Evolutionary conservation across 2,329 filamentous ascomycete species (phyloP).

Genomic region (Laburnicola sp.): DNA sequence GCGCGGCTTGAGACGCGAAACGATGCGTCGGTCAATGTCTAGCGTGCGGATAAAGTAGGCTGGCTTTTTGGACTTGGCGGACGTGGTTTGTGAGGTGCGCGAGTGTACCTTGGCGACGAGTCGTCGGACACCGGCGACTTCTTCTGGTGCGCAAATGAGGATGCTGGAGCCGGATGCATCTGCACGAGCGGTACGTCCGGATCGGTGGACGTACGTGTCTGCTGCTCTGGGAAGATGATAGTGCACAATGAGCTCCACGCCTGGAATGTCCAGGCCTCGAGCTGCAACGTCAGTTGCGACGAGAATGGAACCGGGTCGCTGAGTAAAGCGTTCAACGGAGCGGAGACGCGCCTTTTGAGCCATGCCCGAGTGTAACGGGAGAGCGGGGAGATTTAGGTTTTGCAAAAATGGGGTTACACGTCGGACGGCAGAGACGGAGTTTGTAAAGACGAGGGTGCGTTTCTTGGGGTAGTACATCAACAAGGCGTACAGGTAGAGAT

Average conservation of each 20-base stretch:
- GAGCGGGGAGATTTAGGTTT: constrained; percentile 74
- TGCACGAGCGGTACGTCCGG: constrained; percentile 88
- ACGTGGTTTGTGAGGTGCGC: constrained; percentile 46
- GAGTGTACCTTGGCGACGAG: constrained; percentile 88
- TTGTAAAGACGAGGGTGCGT: constrained; percentile 88
- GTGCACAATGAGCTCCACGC: constrained; percentile 86
- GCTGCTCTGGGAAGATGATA: constrained; percentile 93
- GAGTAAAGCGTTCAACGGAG: constrained; percentile 85
- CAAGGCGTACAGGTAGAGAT: constrained; percentile 89
- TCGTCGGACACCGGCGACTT: constrained; percentile 80
- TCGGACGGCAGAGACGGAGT: constrained; percentile 90
- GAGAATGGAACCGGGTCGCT: constrained; percentile 67
- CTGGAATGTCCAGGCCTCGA: constrained; percentile 88
- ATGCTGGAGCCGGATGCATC: constrained; percentile 77
- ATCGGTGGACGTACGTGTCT: constrained; percentile 93
- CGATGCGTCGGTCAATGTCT: constrained; percentile 79
- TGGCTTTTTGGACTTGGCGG: constrained; percentile 53
- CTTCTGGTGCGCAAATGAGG: constrained; percentile 86
- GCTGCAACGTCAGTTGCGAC: constrained; percentile 94
- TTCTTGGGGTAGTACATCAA: constrained; percentile 79
- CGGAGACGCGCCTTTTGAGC: constrained; percentile 92
- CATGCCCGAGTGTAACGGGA: constrained; percentile 91
- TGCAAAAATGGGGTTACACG: constrained; percentile 83
- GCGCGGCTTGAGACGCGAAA: constrained; percentile 74
- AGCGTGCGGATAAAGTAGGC: constrained; percentile 76